Base-by-base conservation (phyloP, 2,329 filamentous ascomycete species). In the Dothistroma pini region DNA sequence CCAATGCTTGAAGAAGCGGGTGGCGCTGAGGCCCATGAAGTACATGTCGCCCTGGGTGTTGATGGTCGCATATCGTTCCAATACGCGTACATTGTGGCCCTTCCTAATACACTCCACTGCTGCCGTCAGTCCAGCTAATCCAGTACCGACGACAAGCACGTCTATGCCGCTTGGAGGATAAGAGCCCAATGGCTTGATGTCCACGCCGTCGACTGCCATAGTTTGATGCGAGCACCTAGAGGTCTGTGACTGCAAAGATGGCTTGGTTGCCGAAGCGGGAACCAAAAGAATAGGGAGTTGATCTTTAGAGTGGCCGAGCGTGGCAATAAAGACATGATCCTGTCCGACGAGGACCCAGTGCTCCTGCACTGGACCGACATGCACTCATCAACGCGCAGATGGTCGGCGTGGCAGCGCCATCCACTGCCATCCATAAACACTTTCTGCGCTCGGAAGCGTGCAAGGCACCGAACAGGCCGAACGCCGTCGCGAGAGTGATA, bases 11-110 rank as follows among this genome's bases (percentile, higher is more conserved):
- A 84, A 78, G 72, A 83, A 83, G 41, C 76, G 77, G 50, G 80
- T 84, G 22, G 82, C 82, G 52, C 80, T 82, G 22, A 84, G 76
- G 10, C 82, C 81, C 79, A 85, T 84, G 70, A 84, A 84, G 73
- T 83, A 84, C 80, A 84, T 84, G 71, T 85, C 83, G 57, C 83
- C 83, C 81, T 67, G 14, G 73, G 66, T 22, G 78, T 77, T 69
- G 54, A 61, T 61, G 2, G 48, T 55, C 4, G 52, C 55, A 38
- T 56, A 59, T 32, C 64, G 44, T 61, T 69, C 68, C 5, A 69
- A 55, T 11, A 70, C 57, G 16, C 64, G 64, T 19, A 70, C 67
- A 19, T 61, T 64, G 62, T 69, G 67, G 38, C 68, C 68, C 61
- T 69, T 69, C 22, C 68, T 66, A 31, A 62, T 60, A 54, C 67